A percentile compares a stretch with the other conserved stretches of the same genome.
phyloP scores from a whole-genome alignment of 1,139 yeast species.

The Debaryomyces nepalensis region DNA sequence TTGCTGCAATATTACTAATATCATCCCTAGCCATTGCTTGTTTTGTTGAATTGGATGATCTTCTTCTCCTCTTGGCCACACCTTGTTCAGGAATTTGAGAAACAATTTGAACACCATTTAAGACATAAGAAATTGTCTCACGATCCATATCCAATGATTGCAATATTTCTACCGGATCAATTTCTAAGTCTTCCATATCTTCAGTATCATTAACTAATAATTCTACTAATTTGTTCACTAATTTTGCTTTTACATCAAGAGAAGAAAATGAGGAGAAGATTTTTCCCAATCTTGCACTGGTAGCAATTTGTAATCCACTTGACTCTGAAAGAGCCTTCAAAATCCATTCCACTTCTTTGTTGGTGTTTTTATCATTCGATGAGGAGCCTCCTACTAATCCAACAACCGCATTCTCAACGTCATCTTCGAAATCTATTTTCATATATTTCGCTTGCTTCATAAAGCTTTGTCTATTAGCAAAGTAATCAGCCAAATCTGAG shows the following conservation, averaged over 20 bases:
- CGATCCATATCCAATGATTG: constrained; percentile 52
- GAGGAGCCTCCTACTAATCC: constrained; percentile 53
- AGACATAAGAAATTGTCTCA: constrained; percentile 50
- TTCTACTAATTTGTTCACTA: constrained; percentile 67
- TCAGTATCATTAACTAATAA: constrained; percentile 42
- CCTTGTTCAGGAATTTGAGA: constrained; percentile 50
- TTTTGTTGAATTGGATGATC: constrained; percentile 77
- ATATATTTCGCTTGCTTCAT: constrained; percentile 47
- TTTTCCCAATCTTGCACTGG: constrained; percentile 54
- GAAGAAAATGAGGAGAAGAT: constrained; percentile 60
- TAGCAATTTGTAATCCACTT: constrained; percentile 52
- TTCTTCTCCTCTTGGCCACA: constrained; percentile 72
- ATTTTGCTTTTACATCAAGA: constrained; percentile 57
- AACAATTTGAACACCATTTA: constrained; percentile 54
- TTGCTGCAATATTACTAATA: constrained; percentile 72
- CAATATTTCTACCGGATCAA: constrained; percentile 60
- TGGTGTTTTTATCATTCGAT: constrained; percentile 52
- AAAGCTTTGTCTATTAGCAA: constrained; percentile 47
- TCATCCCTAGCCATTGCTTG: constrained; percentile 76
- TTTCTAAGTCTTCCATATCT: constrained; percentile 28
- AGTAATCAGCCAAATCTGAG: constrained; percentile 34
- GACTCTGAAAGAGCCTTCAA: constrained; percentile 48
- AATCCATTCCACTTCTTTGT: constrained; percentile 64
- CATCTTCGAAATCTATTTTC: constrained; percentile 51
- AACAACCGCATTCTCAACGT: constrained; percentile 59